Evolutionary conservation across 768 basidiomycete species (phyloP).

Genomic region (Lactarius indigo): DNA sequence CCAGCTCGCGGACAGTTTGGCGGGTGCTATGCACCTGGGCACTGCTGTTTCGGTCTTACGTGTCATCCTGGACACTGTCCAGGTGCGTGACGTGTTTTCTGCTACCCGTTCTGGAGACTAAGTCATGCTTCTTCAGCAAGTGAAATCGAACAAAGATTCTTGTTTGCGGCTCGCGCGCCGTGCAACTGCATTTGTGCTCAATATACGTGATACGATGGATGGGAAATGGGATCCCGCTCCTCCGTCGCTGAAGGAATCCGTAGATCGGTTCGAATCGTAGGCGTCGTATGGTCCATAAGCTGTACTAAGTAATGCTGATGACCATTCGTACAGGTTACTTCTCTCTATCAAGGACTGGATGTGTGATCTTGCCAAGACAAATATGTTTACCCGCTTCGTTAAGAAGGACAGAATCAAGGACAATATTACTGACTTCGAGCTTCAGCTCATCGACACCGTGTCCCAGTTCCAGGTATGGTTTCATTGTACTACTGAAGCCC

Average conservation of each 20-base stretch:
- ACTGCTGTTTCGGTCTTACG: background rate
- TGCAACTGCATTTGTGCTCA: constrained; percentile 12
- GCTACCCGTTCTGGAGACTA: background rate
- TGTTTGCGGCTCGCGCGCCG: constrained; percentile 11
- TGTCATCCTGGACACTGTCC: background rate
- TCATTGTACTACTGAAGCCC: background rate
- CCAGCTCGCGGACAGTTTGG: constrained; percentile 11
- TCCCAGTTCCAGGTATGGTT: constrained; percentile 11
- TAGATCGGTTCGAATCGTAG: constrained; percentile 12
- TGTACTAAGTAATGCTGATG: background rate
- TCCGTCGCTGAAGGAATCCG: constrained; percentile 7
- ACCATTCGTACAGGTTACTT: constrained; percentile 3
- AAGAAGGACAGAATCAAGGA: constrained; percentile 9
- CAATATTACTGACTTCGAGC: constrained; percentile 15
- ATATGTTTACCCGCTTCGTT: constrained; percentile 5
- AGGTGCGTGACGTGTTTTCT: constrained; percentile 1
- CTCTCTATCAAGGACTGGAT: constrained; percentile 13
- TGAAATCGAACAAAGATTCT: constrained; percentile 9
- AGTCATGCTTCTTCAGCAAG: background rate
- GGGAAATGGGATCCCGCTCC: constrained; percentile 14
- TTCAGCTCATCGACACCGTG: constrained; percentile 9
- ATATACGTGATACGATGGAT: constrained; percentile 16
- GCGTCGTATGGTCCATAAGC: background rate
- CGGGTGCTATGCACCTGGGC: constrained; percentile 6
- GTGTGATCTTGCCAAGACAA: constrained; percentile 7